Conservation (phyloP, 148 eudicot genomes). For the Pouteria glomerata region DNA sequence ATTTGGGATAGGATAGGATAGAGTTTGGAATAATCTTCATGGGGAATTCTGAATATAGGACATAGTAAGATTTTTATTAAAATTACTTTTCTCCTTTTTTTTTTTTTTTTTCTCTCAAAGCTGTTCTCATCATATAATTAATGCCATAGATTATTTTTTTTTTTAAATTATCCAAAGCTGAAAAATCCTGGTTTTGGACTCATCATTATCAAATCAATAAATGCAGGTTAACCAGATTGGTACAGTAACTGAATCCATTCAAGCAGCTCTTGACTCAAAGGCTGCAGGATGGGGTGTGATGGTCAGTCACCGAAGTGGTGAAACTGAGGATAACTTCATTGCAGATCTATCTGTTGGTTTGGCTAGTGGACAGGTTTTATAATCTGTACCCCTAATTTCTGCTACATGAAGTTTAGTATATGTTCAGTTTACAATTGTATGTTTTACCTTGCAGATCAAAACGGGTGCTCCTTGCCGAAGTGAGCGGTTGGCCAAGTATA, state of each 20-base stretch:
- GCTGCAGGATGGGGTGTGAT: conserved; percentile 99
- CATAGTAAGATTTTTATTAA: neutral
- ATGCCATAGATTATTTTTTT: too few species aligned
- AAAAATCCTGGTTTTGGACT: too few species aligned
- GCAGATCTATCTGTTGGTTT: conserved; percentile 98
- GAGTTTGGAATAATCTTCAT: neutral
- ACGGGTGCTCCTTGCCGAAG: conserved; percentile 99
- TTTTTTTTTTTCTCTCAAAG: neutral
- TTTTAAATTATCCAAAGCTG: too few species aligned
- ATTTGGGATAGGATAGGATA: neutral
- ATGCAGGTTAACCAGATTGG: conserved; percentile 97
- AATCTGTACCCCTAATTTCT: neutral
- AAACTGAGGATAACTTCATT: conserved; percentile 96
- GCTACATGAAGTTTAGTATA: neutral
- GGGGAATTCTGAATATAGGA: neutral
- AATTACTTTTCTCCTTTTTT: neutral
- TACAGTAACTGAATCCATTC: conserved; percentile 92
- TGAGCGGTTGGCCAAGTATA: conserved; percentile 94
- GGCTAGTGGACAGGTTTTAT: conserved; percentile 95
- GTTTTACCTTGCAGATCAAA: conserved; percentile 56
- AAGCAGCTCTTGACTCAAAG: conserved; percentile 93
- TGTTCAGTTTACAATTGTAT: conserved; percentile 1
- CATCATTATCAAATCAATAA: neutral
- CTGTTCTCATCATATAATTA: neutral
- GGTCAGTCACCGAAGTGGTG: conserved; percentile 99